These are phyloP conservation scores for Pilatotrama ljubarskyi DNA, from an alignment of 768 basidiomycete species.

Conservation along the genomic window DNA sequence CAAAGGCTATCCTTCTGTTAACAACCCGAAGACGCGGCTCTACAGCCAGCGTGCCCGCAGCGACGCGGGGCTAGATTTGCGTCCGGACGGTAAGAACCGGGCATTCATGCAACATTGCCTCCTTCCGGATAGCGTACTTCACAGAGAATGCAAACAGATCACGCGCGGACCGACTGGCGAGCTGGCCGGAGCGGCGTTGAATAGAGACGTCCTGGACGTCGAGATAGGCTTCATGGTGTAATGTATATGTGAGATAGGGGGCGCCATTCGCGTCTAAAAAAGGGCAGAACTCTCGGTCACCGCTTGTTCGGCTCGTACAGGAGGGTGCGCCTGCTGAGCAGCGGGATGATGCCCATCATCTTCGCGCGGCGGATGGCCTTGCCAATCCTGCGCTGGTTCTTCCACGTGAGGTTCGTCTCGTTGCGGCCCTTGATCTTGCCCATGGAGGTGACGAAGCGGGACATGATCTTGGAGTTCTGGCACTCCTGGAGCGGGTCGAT, in stretches of 20 bases:
- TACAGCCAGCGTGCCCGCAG: neutral
- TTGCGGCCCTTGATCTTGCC: constrained; percentile 77
- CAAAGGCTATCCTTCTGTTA: neutral
- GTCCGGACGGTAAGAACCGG: neutral
- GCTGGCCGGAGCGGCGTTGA: neutral
- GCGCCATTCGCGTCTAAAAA: too few species aligned
- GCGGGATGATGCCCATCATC: constrained; percentile 86
- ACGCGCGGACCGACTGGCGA: neutral
- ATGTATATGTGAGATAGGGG: constrained; percentile 9
- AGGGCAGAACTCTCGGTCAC: neutral
- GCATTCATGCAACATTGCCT: neutral
- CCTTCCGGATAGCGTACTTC: neutral
- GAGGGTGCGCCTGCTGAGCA: constrained; percentile 26
- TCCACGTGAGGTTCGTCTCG: constrained; percentile 70
- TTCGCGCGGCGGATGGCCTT: constrained; percentile 88
- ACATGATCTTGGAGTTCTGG: constrained; percentile 58
- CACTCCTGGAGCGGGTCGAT: constrained; percentile 76
- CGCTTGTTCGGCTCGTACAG: neutral
- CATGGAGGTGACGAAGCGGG: constrained; percentile 66
- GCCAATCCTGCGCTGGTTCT: constrained; percentile 73
- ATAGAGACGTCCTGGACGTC: neutral
- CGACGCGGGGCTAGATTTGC: constrained; percentile 3
- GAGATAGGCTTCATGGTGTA: neutral
- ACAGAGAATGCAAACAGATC: neutral
- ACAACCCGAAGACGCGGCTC: neutral